Base-by-base conservation (phyloP, 2,329 filamentous ascomycete species). In the Pseudogymnoascus sp. region DNA sequence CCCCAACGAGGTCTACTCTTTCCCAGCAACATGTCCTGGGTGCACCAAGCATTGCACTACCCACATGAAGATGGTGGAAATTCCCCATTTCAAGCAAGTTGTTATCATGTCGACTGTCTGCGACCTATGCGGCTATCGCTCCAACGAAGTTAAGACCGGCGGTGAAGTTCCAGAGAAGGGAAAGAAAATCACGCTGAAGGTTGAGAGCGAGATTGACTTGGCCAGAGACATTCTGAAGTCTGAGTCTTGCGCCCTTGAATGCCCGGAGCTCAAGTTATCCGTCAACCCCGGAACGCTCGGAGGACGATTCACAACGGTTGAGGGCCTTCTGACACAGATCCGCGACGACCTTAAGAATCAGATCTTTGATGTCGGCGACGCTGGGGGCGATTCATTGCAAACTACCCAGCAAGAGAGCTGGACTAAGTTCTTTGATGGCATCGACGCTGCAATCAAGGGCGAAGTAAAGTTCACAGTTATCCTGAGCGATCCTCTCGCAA, bases 31-130 rank as follows among this genome's bases (percentile, higher is more conserved):
- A 63, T 99, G 95, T 75, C 95, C 95, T 0, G 93, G 91, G 65
- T 99, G 95, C 80, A 87, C 88, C 71, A 90, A 90, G 75, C 79
- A 86, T 4, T 97, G 93, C 77, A 86, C 87, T 3, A 96, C 96
- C 8, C 93, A 96, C 76, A 97, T 97, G 91, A 96, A 97, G 80
- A 96, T 96, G 88, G 91, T 97, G 63, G 91, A 96, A 71, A 97
- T 99, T 66, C 95, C 95, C 0, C 89, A 96, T 78, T 99, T 99
- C 80, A 96, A 97, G 78, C 91, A 97, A 73, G 95, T 99, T 2
- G 88, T 97, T 41, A 82, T 99, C 70, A 97, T 96, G 90, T 93
- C 88, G 69, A 97, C 93, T 1, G 88, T 91, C 28, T 99, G 95
- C 77, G 88, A 93, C 28, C 83, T 88, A 75, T 99, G 95, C 74